A percentile compares a stretch with the other conserved stretches of the same genome.
These are phyloP conservation scores for Blastobotrys robertii DNA, from an alignment of 805 yeast species.

Conservation along the genomic window DNA sequence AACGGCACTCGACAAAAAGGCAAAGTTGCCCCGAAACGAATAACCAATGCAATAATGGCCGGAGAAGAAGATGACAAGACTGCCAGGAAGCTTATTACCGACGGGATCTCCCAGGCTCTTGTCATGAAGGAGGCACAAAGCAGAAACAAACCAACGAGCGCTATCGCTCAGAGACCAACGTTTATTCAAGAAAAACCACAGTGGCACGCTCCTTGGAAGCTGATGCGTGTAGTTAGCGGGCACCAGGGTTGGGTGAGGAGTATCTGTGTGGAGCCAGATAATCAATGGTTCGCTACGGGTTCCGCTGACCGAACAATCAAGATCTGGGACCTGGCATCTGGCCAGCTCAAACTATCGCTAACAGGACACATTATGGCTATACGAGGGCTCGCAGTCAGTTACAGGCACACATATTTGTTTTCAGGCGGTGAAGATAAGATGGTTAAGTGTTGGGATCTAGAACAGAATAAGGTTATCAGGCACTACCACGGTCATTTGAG, in stretches of 20 bases:
- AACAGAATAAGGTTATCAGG: constrained; percentile 67
- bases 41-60: background rate
- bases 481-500: constrained; percentile 93
- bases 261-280: constrained; percentile 75
- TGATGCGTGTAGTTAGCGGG: constrained; percentile 68
- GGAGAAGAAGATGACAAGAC: background rate
- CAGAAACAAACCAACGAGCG: too few relatives aligned
- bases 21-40: background rate
- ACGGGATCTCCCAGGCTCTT: background rate
- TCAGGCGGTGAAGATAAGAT: constrained; percentile 90
- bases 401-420: constrained; percentile 77
- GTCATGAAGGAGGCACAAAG: background rate
- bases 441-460: constrained; percentile 94
- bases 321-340: constrained; percentile 79
- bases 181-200: constrained; percentile 18
- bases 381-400: constrained; percentile 62
- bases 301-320: constrained; percentile 82
- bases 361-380: constrained; percentile 92
- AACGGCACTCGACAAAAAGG: constrained; percentile 1
- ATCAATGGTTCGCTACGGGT: constrained; percentile 88
- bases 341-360: constrained; percentile 59
- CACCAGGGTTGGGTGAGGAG: constrained; percentile 90
- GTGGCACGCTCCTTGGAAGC: constrained; percentile 61
- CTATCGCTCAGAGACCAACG: background rate
- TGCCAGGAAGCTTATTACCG: background rate